Evolutionary conservation across 108 stramenopile species (phyloP).

Genomic region (Fragilaria radians): DNA sequence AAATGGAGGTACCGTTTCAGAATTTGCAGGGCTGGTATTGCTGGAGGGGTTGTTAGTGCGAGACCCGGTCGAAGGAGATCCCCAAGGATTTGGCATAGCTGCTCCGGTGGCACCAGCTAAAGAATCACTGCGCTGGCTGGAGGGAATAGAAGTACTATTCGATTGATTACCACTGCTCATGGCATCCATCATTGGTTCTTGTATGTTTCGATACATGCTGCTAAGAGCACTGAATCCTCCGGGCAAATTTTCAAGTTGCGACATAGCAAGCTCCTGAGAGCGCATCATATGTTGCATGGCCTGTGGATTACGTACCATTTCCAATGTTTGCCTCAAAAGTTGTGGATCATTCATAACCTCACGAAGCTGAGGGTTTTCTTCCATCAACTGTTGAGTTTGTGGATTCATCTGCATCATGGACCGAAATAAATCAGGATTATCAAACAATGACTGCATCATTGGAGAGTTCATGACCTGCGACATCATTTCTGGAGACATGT

Average conservation of each 20-base stretch:
- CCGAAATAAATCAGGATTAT: slow-evolving; percentile 87
- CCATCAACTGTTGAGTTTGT: slow-evolving; percentile 81
- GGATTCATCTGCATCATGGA: slow-evolving; percentile 88
- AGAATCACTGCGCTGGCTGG: slow-evolving; percentile 3
- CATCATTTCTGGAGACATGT: slow-evolving; percentile 55
- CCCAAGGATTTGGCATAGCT: slow-evolving; percentile 97
- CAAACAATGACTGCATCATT: slow-evolving; percentile 77
- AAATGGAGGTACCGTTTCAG: neutral
- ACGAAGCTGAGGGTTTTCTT: slow-evolving; percentile 86
- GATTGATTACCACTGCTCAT: slow-evolving; percentile 12
- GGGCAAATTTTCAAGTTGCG: slow-evolving; percentile 89
- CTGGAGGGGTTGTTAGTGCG: neutral
- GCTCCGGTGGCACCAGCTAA: slow-evolving; percentile 52
- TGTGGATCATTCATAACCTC: slow-evolving; percentile 87
- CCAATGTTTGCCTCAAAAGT: slow-evolving; percentile 79
- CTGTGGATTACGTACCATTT: slow-evolving; percentile 91
- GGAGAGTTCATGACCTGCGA: slow-evolving; percentile 71
- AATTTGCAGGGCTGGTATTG: neutral
- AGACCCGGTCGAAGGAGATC: slow-evolving; percentile 12
- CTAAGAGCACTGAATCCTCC: slow-evolving; percentile 90
- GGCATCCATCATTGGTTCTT: slow-evolving; percentile 95
- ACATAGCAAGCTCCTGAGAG: slow-evolving; percentile 92
- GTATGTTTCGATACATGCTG: slow-evolving; percentile 91
- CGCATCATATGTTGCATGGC: slow-evolving; percentile 84
- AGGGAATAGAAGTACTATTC: neutral